phyloP scores from a whole-genome alignment of 805 yeast genomes.

The Alloascoidea africana region DNA sequence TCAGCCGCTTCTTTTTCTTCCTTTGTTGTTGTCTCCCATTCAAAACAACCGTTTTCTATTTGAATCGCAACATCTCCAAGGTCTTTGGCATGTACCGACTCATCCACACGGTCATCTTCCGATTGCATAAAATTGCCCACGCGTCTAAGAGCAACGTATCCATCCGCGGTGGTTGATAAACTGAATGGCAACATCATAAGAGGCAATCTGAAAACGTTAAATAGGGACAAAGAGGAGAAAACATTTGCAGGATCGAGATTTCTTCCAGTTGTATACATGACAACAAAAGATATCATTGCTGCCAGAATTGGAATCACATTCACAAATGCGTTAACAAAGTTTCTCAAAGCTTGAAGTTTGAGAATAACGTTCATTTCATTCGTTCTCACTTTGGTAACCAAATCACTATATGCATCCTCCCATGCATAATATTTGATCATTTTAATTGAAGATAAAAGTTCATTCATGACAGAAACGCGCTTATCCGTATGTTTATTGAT shows the following conservation, averaged over 20 bases:
- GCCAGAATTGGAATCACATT: slow-evolving; percentile 55
- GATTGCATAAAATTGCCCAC: slow-evolving; percentile 34
- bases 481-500: slow-evolving; percentile 57
- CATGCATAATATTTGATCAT: slow-evolving; percentile 82
- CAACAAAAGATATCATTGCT: slow-evolving; percentile 45
- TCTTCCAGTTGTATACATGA: slow-evolving; percentile 27
- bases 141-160: slow-evolving; percentile 38
- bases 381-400: slow-evolving; percentile 38
- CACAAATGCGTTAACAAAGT: slow-evolving; percentile 47
- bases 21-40: slow-evolving; percentile 37
- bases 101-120: slow-evolving; percentile 21
- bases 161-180: slow-evolving; percentile 46
- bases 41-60: slow-evolving; percentile 39
- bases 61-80: slow-evolving; percentile 28
- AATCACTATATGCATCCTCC: slow-evolving; percentile 64
- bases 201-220: slow-evolving; percentile 45
- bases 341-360: slow-evolving; percentile 50
- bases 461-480: slow-evolving; percentile 66
- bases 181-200: slow-evolving; percentile 55
- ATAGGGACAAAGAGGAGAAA: slow-evolving; percentile 57
- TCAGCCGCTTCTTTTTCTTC: slow-evolving; percentile 18
- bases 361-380: slow-evolving; percentile 49
- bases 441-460: slow-evolving; percentile 63
- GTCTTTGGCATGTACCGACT: slow-evolving; percentile 14
- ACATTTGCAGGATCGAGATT: slow-evolving; percentile 40